Percentiles rank a stretch among this genome's conserved stretches.
Conservation (phyloP, 2,329 filamentous ascomycete genomes). For the Aspergillus eucalypticola region DNA sequence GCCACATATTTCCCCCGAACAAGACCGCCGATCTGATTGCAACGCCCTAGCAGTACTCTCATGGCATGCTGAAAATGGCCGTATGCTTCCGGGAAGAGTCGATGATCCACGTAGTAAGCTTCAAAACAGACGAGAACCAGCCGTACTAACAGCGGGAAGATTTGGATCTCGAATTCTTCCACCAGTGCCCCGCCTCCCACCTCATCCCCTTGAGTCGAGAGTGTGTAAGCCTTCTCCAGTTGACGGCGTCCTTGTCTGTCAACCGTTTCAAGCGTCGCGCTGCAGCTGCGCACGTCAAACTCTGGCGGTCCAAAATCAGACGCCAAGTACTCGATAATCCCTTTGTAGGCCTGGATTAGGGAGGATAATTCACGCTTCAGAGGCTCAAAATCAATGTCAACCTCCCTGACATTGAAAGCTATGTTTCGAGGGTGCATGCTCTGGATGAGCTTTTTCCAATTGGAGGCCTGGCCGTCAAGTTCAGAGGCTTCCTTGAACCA, state of each 20-base stretch:
- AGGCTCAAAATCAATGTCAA: slow-evolving; percentile 11
- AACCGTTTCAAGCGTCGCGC: slow-evolving; percentile 15
- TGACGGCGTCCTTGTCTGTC: slow-evolving; percentile 10
- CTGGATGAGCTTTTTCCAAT: slow-evolving; percentile 24
- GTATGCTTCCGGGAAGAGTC: slow-evolving; percentile 17
- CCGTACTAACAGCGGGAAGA: slow-evolving; percentile 21
- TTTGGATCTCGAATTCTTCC: slow-evolving; percentile 21
- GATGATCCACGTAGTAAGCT: slow-evolving; percentile 18
- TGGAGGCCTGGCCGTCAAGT: slow-evolving; percentile 20
- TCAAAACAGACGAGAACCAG: slow-evolving; percentile 23
- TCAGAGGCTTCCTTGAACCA: slow-evolving; percentile 23
- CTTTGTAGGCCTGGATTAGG: slow-evolving; percentile 7
- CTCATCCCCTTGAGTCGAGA: neutral
- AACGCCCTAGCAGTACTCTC: slow-evolving; percentile 17
- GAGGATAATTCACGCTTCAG: slow-evolving; percentile 6
- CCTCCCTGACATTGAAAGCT: neutral
- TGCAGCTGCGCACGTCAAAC: neutral
- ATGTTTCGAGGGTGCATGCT: slow-evolving; percentile 6
- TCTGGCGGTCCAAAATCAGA: neutral
- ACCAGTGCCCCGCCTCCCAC: slow-evolving; percentile 16
- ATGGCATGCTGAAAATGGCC: slow-evolving; percentile 21
- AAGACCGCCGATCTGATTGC: slow-evolving; percentile 17
- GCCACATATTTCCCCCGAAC: slow-evolving; percentile 11
- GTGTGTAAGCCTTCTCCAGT: slow-evolving; percentile 18
- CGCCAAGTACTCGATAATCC: neutral